These are phyloP conservation scores for Leccinum fallax DNA, from an alignment of 1,284 basidiomycete genomes.

Conservation along the genomic window DNA sequence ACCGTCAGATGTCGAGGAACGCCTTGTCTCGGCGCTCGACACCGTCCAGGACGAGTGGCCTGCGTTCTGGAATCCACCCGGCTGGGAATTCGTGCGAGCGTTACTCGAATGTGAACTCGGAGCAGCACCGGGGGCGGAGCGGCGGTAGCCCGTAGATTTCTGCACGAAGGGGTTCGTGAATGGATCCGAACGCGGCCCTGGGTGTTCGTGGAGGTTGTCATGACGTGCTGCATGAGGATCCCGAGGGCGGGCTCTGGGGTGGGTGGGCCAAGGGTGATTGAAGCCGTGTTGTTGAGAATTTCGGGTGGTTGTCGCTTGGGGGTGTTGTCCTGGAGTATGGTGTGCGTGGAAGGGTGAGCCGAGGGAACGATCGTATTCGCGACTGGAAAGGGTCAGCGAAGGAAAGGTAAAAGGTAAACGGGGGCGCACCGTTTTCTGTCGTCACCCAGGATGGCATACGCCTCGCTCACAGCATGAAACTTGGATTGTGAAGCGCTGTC, in stretches of 20 bases:
- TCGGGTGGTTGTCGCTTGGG: constrained; percentile 34
- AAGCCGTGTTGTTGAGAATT: constrained; percentile 30
- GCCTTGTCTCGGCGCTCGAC: neutral
- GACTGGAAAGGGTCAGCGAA: constrained; percentile 18
- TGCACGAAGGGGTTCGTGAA: neutral
- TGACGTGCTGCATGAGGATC: neutral
- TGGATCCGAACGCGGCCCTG: neutral
- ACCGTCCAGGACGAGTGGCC: neutral
- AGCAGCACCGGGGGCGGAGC: neutral
- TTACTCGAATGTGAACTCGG: neutral
- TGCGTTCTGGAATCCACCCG: neutral
- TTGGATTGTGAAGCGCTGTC: constrained; percentile 43
- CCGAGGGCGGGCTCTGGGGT: constrained; percentile 13
- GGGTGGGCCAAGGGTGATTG: constrained; percentile 30
- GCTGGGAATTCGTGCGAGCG: neutral
- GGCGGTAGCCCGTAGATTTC: neutral
- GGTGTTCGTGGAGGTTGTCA: neutral
- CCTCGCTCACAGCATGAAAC: constrained; percentile 52
- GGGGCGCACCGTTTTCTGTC: constrained; percentile 46
- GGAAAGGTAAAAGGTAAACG: neutral
- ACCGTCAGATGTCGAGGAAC: neutral
- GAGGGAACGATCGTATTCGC: constrained; percentile 34
- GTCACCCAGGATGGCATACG: constrained; percentile 49
- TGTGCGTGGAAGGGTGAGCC: constrained; percentile 8
- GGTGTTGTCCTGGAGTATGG: constrained; percentile 22